phyloP scores from a whole-genome alignment of 768 basidiomycete genomes.

The Paxillus involutus region DNA sequence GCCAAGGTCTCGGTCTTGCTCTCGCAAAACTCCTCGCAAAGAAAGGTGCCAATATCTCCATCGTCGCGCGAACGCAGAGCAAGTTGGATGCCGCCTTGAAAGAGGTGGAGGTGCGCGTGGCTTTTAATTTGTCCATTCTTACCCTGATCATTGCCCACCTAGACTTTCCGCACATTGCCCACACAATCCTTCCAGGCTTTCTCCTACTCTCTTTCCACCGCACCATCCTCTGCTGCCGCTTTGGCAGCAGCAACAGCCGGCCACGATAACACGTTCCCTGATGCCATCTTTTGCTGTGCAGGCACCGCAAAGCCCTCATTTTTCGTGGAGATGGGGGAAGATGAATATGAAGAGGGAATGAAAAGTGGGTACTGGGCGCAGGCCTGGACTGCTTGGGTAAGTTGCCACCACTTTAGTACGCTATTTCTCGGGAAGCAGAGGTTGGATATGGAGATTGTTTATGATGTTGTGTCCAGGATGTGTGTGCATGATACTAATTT shows the following conservation, averaged over 20 bases:
- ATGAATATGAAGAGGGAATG: constrained; percentile 50
- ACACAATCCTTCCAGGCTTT: constrained; percentile 64
- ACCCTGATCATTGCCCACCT: background rate
- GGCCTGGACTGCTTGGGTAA: constrained; percentile 53
- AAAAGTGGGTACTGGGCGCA: constrained; percentile 31
- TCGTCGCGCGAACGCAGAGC: constrained; percentile 74
- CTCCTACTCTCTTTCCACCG: constrained; percentile 61
- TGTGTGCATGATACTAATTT: background rate
- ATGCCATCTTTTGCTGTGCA: constrained; percentile 79
- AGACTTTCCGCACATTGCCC: constrained; percentile 55
- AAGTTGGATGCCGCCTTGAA: constrained; percentile 60
- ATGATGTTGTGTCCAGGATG: background rate
- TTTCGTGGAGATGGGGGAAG: constrained; percentile 68
- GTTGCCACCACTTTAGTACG: background rate
- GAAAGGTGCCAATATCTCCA: constrained; percentile 79
- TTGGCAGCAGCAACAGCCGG: constrained; percentile 57
- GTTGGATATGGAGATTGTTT: background rate
- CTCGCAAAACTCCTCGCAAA: constrained; percentile 65
- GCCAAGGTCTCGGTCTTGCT: constrained; percentile 75
- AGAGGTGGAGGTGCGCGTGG: constrained; percentile 58
- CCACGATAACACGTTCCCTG: constrained; percentile 61
- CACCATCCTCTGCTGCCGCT: constrained; percentile 55
- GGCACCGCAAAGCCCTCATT: constrained; percentile 71
- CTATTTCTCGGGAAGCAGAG: background rate
- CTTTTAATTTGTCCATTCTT: background rate